phyloP scores from a whole-genome alignment of 2,329 filamentous ascomycete species.

The Diplocarpon mali region DNA sequence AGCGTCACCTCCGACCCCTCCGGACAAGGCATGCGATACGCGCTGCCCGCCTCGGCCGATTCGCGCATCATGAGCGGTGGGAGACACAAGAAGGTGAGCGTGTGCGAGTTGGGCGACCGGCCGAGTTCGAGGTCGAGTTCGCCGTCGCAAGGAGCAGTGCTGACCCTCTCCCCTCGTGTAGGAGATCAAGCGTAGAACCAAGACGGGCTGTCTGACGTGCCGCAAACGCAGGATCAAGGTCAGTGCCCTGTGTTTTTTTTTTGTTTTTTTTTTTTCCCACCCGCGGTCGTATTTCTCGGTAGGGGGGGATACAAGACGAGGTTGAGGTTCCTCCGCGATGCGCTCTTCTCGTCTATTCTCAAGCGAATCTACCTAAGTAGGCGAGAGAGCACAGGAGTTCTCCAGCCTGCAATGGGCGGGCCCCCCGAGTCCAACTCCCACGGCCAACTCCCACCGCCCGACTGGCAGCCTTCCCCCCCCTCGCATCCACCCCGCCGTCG shows the following conservation, averaged over 20 bases:
- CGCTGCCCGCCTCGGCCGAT: slow-evolving; percentile 38
- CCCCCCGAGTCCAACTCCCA: background rate
- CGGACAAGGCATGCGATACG: slow-evolving; percentile 39
- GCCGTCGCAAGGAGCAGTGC: slow-evolving; percentile 10
- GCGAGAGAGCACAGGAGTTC: slow-evolving; percentile 27
- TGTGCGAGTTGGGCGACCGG: slow-evolving; percentile 2
- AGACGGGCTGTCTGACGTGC: slow-evolving; percentile 59
- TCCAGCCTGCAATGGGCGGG: slow-evolving; percentile 2
- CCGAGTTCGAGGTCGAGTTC: background rate
- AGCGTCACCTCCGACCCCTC: slow-evolving; percentile 36
- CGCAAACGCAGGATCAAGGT: slow-evolving; percentile 64
- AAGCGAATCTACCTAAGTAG: slow-evolving; percentile 30
- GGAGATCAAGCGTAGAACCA: slow-evolving; percentile 66
- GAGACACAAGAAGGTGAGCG: slow-evolving; percentile 41
- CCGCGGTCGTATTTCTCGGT: slow-evolving; percentile 11
- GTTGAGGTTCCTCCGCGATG: slow-evolving; percentile 25
- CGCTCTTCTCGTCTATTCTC: slow-evolving; percentile 26
- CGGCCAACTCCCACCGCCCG: too few species aligned
- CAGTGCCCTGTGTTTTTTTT: slow-evolving; percentile 26
- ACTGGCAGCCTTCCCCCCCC: too few species aligned
- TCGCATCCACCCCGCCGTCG: too few species aligned
- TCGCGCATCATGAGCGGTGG: slow-evolving; percentile 47
- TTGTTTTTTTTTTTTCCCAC: too few species aligned
- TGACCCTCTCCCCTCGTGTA: slow-evolving; percentile 27
- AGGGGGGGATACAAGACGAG: slow-evolving; percentile 16